These are phyloP conservation scores for Amanita pseudoporphyria DNA, from an alignment of 768 basidiomycete genomes.

Conservation along the genomic window DNA sequence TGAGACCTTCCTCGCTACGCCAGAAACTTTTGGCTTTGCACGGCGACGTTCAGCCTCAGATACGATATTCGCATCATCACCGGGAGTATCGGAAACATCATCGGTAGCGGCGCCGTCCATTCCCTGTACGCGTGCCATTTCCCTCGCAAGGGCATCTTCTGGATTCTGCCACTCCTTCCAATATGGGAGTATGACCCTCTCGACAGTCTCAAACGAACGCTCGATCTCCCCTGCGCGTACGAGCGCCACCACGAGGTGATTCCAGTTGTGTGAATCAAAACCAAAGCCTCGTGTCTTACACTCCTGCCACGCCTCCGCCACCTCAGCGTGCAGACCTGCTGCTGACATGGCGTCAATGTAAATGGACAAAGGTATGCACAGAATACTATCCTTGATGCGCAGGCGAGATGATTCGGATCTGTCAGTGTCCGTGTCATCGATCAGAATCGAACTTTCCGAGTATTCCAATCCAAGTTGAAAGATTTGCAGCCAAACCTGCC, in stretches of 20 bases:
- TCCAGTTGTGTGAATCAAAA: slow-evolving; percentile 91
- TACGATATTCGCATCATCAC: neutral
- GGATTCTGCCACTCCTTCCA: slow-evolving; percentile 9
- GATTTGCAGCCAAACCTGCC: slow-evolving; percentile 60
- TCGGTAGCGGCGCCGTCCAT: slow-evolving; percentile 11
- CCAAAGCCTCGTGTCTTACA: slow-evolving; percentile 55
- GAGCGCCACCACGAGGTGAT: slow-evolving; percentile 67
- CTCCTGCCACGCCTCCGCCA: slow-evolving; percentile 58
- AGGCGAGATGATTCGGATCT: slow-evolving; percentile 12
- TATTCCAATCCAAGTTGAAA: slow-evolving; percentile 43
- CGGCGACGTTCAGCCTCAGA: slow-evolving; percentile 1
- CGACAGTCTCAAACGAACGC: slow-evolving; percentile 75
- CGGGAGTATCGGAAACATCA: slow-evolving; percentile 19
- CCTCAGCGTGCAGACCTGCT: slow-evolving; percentile 48
- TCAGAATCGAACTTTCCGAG: slow-evolving; percentile 23
- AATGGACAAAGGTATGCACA: slow-evolving; percentile 73
- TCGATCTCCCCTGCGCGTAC: slow-evolving; percentile 75
- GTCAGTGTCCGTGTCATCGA: slow-evolving; percentile 13
- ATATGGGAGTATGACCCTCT: slow-evolving; percentile 64
- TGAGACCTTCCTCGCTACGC: slow-evolving; percentile 16
- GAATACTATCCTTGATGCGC: slow-evolving; percentile 34
- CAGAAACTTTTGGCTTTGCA: neutral
- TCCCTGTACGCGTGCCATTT: neutral
- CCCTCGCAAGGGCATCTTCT: slow-evolving; percentile 6
- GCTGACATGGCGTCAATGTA: slow-evolving; percentile 68